These are phyloP conservation scores for Cotoneaster glaucophyllus DNA, from an alignment of 306 rosid species.

Conservation along the genomic window DNA sequence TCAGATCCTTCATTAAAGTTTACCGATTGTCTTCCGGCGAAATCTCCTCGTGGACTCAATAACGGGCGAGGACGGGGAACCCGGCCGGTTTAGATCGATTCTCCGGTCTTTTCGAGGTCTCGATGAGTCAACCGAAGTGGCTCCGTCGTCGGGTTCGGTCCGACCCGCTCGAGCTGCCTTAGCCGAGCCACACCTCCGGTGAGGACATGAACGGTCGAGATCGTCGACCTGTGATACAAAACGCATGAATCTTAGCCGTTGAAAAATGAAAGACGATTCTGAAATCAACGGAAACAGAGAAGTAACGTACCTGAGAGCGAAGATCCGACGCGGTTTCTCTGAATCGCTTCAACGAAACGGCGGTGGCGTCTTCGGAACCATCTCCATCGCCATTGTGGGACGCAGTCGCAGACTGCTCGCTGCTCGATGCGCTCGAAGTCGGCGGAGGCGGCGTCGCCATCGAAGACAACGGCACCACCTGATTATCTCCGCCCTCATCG, in stretches of 20 bases:
- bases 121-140: conserved; percentile 9
- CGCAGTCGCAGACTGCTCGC: conserved; percentile 40
- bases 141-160: conserved; percentile 17
- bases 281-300: background rate
- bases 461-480: conserved; percentile 50
- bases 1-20: background rate
- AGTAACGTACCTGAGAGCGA: conserved; percentile 29
- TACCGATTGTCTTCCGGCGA: background rate
- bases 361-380: background rate
- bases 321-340: conserved; percentile 32
- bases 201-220: conserved; percentile 1
- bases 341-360: conserved; percentile 40
- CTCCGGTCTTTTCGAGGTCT: conserved; percentile 13
- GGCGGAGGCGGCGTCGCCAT: conserved; percentile 43
- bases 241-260: background rate
- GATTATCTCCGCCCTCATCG: conserved; percentile 38
- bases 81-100: background rate
- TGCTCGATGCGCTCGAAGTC: conserved; percentile 42
- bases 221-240: conserved; percentile 19
- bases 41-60: background rate
- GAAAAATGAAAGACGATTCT: background rate
- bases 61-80: background rate
- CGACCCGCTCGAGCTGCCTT: conserved; percentile 10
- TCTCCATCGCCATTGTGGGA: conserved; percentile 21
- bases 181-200: conserved; percentile 3